Evolutionary conservation across 2,329 filamentous ascomycete species (phyloP), one percentile per base, ranked within the genome.

Genomic region (Penicillium thymicola): DNA sequence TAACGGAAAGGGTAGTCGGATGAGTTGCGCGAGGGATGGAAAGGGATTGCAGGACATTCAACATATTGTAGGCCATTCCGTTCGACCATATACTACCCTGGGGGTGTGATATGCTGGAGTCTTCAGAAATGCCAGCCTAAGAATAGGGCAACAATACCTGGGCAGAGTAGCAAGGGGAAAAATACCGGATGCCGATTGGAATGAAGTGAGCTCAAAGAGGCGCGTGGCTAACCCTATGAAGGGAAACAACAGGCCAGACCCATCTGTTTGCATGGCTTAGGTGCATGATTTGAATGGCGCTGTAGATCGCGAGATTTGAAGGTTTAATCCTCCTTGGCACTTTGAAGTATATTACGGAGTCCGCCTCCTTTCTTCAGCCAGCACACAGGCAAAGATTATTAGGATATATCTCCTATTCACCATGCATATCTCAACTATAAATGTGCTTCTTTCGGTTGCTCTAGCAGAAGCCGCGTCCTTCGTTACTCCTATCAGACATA

Each of bases 1-100:
- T 74, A 73, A 52, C 65, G 71, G 56, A 72, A 74, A 11, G 75
- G 72, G 65, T 73, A 74, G 10, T 30, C 9, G 77, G 75, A 30
- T 76, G 74, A 30, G 78, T 79, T 18, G 72, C 74, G 43, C 75
- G 72, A 50, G 76, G 75, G 13, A 77, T 79, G 10, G 76, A 76
- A n/a, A 77, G 68, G 38, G 76, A 78, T 61, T 78, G 76, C 28
- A 73, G 72, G 54, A 70, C 70, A 63, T 77, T 76, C 59, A 77
- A 75, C 18, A 74, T 73, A 32, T 56, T 75, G 69, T 47, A 74
- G 14, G 70, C 59, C 51, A 74, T 64, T 47, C 73, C 72, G 63
- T 75, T 75, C 37, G 72, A 73, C 34, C 69, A 71, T 46, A n/a
- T n/a, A n/a, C n/a, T n/a, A n/a, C n/a, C n/a, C n/a, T n/a, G n/a